Conservation (phyloP, 306 rosid species). For the Cucurbita argyrosperma region DNA sequence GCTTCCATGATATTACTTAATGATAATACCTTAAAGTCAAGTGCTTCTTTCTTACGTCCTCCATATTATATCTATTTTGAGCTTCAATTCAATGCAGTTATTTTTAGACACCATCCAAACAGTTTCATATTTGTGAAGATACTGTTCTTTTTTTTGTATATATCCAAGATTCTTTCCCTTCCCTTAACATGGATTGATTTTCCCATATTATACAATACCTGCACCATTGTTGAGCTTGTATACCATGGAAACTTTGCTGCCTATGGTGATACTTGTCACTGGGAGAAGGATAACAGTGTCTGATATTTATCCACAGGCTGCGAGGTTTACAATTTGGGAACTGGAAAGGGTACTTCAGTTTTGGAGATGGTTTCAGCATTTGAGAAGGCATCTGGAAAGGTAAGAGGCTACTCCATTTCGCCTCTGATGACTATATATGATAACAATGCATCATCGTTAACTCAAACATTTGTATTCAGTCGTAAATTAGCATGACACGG, state of each 20-base stretch:
- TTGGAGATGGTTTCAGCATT: conserved; percentile 88
- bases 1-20: not conserved
- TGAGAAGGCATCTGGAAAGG: conserved; percentile 88
- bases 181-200: not conserved
- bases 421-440: not conserved
- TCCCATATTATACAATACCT: not conserved
- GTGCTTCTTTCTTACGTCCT: not conserved
- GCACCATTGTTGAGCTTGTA: not conserved
- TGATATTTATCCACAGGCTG: conserved; percentile 39
- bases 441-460: not conserved
- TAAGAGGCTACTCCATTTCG: conserved; percentile 3
- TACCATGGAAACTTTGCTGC: not conserved
- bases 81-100: not conserved
- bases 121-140: not conserved
- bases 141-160: not conserved
- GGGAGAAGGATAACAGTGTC: not conserved
- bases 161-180: not conserved
- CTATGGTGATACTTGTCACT: not conserved
- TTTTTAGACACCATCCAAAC: not conserved
- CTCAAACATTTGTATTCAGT: not conserved
- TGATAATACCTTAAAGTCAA: not conserved
- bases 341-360: conserved; percentile 95
- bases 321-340: conserved; percentile 91
- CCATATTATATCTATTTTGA: not conserved
- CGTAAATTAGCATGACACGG: not conserved